A percentile compares a stretch with the other conserved stretches of the same genome.
phyloP scores from a whole-genome alignment of 768 basidiomycete species.

The Tephrocybe sp. region DNA sequence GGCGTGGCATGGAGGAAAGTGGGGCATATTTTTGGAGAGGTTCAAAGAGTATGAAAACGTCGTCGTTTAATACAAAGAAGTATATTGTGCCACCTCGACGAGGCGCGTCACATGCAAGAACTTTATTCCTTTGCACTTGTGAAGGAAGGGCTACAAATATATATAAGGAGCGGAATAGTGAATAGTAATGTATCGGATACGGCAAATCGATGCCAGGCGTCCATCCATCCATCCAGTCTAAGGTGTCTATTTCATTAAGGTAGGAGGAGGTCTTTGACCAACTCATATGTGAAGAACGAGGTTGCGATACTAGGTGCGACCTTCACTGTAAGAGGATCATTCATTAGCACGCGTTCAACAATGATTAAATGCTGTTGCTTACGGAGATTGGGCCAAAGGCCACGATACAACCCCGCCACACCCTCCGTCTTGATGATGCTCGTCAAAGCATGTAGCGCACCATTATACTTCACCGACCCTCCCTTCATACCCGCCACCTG shows the following conservation, averaged over 20 bases:
- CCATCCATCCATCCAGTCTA: slow-evolving; percentile 19
- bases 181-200: slow-evolving; percentile 5
- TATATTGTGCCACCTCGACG: no score
- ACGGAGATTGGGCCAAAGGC: slow-evolving; percentile 89
- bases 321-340: slow-evolving; percentile 55
- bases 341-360: slow-evolving; percentile 5
- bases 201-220: not conserved
- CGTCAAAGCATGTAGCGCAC: slow-evolving; percentile 76
- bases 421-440: slow-evolving; percentile 77
- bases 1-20: slow-evolving; percentile 31
- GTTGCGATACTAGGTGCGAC: slow-evolving; percentile 91
- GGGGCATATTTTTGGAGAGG: slow-evolving; percentile 18
- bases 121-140: not conserved
- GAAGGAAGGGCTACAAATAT: not conserved
- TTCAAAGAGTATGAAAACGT: not conserved
- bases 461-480: slow-evolving; percentile 67
- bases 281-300: slow-evolving; percentile 82
- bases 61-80: no score
- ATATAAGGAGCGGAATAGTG: slow-evolving; percentile 2
- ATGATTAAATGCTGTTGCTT: slow-evolving; percentile 31
- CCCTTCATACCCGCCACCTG: slow-evolving; percentile 83
- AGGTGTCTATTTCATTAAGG: slow-evolving; percentile 21
- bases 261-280: slow-evolving; percentile 43
- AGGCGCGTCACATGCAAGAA: no score
- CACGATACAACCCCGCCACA: slow-evolving; percentile 73